A percentile compares a stretch with the other conserved stretches of the same genome.
Conservation (phyloP, 306 rosid species). For the Fragaria vesca region DNA sequence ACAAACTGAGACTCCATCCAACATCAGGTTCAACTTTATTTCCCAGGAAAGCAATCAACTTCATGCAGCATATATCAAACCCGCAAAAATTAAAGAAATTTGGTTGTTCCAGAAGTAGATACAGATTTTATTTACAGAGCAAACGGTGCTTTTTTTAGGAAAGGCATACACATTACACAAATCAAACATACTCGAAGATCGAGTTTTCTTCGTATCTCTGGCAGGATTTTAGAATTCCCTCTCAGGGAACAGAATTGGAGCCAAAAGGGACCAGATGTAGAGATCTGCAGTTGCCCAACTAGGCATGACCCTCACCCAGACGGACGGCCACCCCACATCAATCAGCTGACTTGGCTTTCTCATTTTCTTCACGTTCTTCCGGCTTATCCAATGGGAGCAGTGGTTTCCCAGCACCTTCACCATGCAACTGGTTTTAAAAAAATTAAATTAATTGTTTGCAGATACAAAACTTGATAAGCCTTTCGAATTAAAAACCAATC, state of each 20-base stretch:
- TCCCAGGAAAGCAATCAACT: background rate
- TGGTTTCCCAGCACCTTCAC: conserved; percentile 74
- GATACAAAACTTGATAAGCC: background rate
- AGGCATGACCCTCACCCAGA: conserved; percentile 89
- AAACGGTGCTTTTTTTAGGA: background rate
- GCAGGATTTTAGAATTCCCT: conserved; percentile 63
- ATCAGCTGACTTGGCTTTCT: conserved; percentile 82
- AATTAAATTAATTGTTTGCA: background rate
- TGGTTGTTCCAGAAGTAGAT: conserved; percentile 5
- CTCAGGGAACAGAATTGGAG: conserved; percentile 80
- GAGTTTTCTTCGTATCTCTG: background rate
- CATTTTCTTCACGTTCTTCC: conserved; percentile 55
- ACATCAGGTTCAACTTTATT: background rate
- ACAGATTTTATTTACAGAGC: background rate
- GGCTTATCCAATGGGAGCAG: conserved; percentile 78
- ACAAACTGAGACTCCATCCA: background rate
- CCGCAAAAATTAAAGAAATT: background rate
- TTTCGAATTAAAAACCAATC: background rate
- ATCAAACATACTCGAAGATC: background rate
- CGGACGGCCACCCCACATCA: conserved; percentile 96
- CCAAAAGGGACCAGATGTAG: conserved; percentile 84
- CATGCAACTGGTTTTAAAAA: conserved; percentile 4
- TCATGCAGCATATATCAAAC: background rate
- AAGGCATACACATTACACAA: background rate
- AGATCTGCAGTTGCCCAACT: conserved; percentile 90